These are phyloP conservation scores for Podospora anserina DNA, from an alignment of 495 filamentous ascomycete species.

Conservation along the genomic window DNA sequence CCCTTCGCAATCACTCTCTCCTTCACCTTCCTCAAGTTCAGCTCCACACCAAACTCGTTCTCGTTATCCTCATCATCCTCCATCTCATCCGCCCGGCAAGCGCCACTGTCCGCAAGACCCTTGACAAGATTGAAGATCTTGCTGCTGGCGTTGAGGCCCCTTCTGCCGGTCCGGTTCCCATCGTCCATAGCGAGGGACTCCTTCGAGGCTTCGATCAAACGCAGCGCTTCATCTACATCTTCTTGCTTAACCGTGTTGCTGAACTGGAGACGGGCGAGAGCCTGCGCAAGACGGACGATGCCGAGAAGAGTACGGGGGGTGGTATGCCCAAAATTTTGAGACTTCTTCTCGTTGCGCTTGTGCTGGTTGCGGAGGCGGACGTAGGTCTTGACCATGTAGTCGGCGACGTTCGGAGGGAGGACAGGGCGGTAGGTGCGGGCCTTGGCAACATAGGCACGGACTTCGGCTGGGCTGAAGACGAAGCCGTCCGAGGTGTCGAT, in stretches of 20 bases:
- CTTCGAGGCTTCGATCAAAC: conserved; percentile 88
- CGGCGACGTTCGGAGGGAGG: conserved; percentile 77
- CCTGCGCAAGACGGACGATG: conserved; percentile 88
- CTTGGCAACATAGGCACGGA: conserved; percentile 91
- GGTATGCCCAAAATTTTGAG: conserved; percentile 88
- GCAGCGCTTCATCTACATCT: conserved; percentile 91
- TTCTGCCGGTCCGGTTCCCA: conserved; percentile 48
- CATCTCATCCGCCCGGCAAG: conserved; percentile 63
- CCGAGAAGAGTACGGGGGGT: conserved; percentile 91
- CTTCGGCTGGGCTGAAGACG: conserved; percentile 84
- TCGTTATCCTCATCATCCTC: conserved; percentile 54
- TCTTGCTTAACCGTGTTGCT: conserved; percentile 76
- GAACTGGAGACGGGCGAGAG: conserved; percentile 90
- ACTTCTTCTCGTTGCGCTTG: conserved; percentile 80
- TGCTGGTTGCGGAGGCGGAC: conserved; percentile 86
- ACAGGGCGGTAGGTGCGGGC: conserved; percentile 83
- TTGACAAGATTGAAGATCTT: conserved; percentile 94
- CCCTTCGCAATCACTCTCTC: conserved; percentile 93
- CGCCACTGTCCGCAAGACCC: conserved; percentile 74
- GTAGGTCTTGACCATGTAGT: conserved; percentile 96
- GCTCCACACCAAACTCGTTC: conserved; percentile 56
- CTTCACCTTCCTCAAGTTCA: conserved; percentile 81
- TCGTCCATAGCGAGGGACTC: conserved; percentile 72
- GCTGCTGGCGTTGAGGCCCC: conserved; percentile 75
- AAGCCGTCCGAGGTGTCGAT: conserved; percentile 51